These are phyloP conservation scores for Colletotrichum gigasporum DNA, from an alignment of 2,329 filamentous ascomycete species.

Conservation along the genomic window DNA sequence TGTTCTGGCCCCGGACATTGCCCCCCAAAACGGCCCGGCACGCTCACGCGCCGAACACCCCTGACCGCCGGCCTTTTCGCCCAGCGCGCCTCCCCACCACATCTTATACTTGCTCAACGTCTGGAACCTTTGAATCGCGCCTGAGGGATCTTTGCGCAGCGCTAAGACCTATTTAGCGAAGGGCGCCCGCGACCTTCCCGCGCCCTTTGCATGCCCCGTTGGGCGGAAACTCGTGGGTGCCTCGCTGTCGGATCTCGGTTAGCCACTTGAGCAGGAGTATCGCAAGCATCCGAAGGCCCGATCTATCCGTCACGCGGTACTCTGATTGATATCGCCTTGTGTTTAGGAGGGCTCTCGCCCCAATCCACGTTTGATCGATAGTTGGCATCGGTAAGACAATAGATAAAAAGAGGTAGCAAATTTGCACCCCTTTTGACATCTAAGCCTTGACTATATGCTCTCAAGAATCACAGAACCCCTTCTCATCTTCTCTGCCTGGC, in stretches of 20 bases:
- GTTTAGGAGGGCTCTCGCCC: no score
- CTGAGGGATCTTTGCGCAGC: constrained; percentile 14
- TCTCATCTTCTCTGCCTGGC: no score
- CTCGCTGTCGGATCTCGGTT: background rate
- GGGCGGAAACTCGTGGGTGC: background rate
- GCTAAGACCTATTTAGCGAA: no score
- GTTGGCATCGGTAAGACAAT: no score
- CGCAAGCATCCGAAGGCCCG: background rate
- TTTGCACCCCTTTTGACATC: no score
- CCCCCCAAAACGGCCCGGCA: constrained; percentile 11
- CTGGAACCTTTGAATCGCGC: constrained; percentile 18
- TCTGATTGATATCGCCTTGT: background rate
- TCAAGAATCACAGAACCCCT: no score
- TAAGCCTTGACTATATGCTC: no score
- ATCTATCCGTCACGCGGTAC: background rate
- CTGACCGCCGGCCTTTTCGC: background rate
- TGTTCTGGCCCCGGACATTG: constrained; percentile 20
- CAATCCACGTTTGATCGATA: no score
- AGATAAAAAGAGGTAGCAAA: no score
- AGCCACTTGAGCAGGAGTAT: background rate
- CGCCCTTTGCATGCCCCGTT: background rate
- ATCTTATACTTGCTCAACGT: background rate
- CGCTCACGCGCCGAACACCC: background rate
- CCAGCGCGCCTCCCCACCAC: background rate
- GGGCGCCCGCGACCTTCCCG: background rate